Evolutionary conservation across 495 filamentous ascomycete species (phyloP), one percentile per base, ranked within the genome.

Genomic region (Neurospora intermedia): DNA sequence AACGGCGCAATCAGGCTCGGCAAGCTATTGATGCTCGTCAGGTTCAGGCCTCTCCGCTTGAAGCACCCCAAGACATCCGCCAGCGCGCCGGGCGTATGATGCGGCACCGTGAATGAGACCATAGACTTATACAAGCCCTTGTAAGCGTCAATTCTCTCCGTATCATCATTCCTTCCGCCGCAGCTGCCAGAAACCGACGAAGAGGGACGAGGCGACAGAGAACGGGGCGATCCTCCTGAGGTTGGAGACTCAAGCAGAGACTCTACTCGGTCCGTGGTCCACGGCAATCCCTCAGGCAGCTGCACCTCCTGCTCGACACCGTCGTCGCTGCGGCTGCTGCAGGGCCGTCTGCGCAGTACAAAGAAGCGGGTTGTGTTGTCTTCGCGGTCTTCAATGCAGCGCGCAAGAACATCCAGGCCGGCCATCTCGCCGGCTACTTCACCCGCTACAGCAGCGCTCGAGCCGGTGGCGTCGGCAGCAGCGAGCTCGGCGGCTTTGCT

Each of bases 301-400:
- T 6, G 8, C 3, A 66, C 11, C 54, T 66, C 54, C 54, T 66
- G 54, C 27, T 66, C 54, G 27, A 66, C 54, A 31, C 54, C 54
- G 7, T 66, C 54, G 11, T 66, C 54, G 27, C 54, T 66, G 27
- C 48, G 45, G 70, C 16, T 43, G 38, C 43, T 54, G 23, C 75
- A 75, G 18, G 69, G 69, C 10, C 80, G 81, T 74, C 88, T 89
- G 70, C 85, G 81, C 43, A 97, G 76, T 10, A 97, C 85, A 78
- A 99, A 88, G 81, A 99, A 99, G 41, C 96, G 82, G 40, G 96
- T 99, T 38, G 88, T 91, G 78, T 99, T 99, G 77, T 95, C 92
- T 69, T 85, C 84, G 16, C 86, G 81, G 79, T 98, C 96, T 83
- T 99, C 93, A 73, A 99, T 92, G 70, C 89, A 87, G 66, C 87